These are phyloP conservation scores for Amanita rubescens DNA, from an alignment of 768 basidiomycete species.

Conservation along the genomic window DNA sequence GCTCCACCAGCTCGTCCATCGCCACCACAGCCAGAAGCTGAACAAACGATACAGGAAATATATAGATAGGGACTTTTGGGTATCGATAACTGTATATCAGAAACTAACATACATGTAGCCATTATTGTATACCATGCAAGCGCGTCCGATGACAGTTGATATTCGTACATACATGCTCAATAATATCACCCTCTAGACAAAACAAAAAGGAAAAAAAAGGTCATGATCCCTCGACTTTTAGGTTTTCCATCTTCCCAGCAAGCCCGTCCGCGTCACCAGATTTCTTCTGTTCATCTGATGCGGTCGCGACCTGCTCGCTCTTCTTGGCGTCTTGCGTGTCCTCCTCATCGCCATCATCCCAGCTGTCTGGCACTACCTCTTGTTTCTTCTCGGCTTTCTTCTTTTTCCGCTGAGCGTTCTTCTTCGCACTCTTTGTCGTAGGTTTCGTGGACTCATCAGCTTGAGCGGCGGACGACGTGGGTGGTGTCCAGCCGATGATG, in stretches of 20 bases:
- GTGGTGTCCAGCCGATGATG: constrained; percentile 74
- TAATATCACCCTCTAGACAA: constrained; percentile 11
- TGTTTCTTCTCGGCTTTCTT: constrained; percentile 50
- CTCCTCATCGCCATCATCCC: constrained; percentile 56
- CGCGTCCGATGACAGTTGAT: neutral
- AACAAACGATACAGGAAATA: constrained; percentile 2
- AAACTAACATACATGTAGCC: constrained; percentile 33
- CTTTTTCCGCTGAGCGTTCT: constrained; percentile 73
- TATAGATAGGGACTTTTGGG: neutral
- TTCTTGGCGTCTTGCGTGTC: constrained; percentile 8
- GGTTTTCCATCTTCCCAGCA: constrained; percentile 46
- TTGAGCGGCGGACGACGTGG: constrained; percentile 37
- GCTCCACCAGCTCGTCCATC: constrained; percentile 17
- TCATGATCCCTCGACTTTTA: constrained; percentile 40
- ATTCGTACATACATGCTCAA: neutral
- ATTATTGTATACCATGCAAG: constrained; percentile 23
- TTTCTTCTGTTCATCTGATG: neutral
- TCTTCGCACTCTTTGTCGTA: constrained; percentile 75
- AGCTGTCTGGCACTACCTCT: constrained; percentile 60
- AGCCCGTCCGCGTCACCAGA: constrained; percentile 23
- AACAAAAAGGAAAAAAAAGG: constrained; percentile 6
- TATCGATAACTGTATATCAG: neutral
- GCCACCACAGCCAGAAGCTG: constrained; percentile 24
- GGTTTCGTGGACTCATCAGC: constrained; percentile 31
- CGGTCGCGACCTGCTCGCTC: neutral